Evolutionary conservation across 345 rosid species (phyloP).

Genomic region (Brassica incana): DNA sequence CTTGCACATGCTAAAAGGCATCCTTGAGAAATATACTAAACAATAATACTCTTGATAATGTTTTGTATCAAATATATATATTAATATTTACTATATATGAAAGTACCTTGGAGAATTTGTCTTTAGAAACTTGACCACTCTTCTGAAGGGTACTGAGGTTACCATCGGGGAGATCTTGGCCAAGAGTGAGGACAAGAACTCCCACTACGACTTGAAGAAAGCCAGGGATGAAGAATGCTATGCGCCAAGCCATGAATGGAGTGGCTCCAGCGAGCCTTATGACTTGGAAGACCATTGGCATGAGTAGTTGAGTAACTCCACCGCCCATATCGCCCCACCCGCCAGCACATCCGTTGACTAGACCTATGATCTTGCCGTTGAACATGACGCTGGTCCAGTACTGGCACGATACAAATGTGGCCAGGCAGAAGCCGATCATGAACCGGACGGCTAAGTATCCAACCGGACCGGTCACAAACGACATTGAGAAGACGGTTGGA

Average conservation of each 20-base stretch:
- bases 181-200: constrained; percentile 59
- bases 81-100: background rate
- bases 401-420: constrained; percentile 85
- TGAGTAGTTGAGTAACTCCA: constrained; percentile 74
- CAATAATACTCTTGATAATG: background rate
- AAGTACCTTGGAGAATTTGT: constrained; percentile 67
- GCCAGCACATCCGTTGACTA: constrained; percentile 74
- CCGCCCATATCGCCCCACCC: constrained; percentile 96
- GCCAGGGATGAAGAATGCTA: constrained; percentile 77
- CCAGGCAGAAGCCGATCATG: constrained; percentile 88
- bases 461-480: constrained; percentile 52
- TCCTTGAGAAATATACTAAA: background rate
- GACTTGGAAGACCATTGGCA: constrained; percentile 70
- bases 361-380: constrained; percentile 75
- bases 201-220: constrained; percentile 63
- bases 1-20: background rate
- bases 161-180: constrained; percentile 93
- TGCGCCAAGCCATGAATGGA: constrained; percentile 84
- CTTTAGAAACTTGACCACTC: constrained; percentile 66
- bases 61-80: too few relatives aligned
- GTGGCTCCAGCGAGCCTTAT: constrained; percentile 55
- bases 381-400: constrained; percentile 93
- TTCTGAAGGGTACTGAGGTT: constrained; percentile 64
- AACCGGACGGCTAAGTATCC: constrained; percentile 71
- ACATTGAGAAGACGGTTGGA: constrained; percentile 79